phyloP scores from a whole-genome alignment of 306 rosid genomes.

The Mucuna pruriens region DNA sequence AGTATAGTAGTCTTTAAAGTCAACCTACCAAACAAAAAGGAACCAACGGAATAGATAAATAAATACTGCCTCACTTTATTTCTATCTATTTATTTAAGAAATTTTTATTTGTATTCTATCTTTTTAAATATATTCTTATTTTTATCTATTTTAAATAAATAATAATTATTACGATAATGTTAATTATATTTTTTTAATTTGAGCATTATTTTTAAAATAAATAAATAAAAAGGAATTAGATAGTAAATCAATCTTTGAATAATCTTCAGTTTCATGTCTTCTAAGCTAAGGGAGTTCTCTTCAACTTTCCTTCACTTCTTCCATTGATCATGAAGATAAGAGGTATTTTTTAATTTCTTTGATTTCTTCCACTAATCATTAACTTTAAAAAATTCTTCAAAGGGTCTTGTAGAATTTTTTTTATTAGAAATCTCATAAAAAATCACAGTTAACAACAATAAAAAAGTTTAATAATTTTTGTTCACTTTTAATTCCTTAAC shows the following conservation, averaged over 20 bases:
- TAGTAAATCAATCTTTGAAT: not conserved
- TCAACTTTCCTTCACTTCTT: not conserved
- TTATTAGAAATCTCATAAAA: too few species aligned
- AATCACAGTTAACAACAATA: too few species aligned
- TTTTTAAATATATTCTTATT: not conserved
- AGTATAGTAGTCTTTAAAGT: not conserved
- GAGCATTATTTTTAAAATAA: not conserved
- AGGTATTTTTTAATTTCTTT: not conserved
- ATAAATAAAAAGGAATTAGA: not conserved
- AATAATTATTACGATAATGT: not conserved
- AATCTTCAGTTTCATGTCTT: slow-evolving; percentile 39
- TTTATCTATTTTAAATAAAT: not conserved
- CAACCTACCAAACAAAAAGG: slow-evolving; percentile 36
- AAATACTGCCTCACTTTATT: not conserved
- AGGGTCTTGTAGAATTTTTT: not conserved
- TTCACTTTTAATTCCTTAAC: too few species aligned
- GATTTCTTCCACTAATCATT: slow-evolving; percentile 11
- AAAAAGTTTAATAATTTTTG: too few species aligned
- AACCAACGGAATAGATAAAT: not conserved
- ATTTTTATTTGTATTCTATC: not conserved
- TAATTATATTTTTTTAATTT: not conserved
- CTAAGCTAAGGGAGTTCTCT: slow-evolving; percentile 33
- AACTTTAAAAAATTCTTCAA: slow-evolving; percentile 9
- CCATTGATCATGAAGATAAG: not conserved
- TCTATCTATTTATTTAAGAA: not conserved